phyloP scores from a whole-genome alignment of 2,329 filamentous ascomycete species.

The Pyricularia sp. region DNA sequence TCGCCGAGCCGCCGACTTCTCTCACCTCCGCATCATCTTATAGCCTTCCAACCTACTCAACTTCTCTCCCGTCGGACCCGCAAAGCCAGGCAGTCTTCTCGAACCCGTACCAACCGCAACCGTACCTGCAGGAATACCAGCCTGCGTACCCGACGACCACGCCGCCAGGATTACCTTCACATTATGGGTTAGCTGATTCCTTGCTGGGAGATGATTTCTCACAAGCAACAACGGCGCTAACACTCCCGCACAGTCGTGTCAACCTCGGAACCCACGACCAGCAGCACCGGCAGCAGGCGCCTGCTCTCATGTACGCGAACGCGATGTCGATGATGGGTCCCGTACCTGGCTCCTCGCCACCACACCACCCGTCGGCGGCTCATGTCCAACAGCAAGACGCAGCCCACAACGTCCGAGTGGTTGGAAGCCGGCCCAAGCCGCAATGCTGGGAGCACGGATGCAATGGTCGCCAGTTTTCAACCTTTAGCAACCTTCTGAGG shows the following conservation, averaged over 20 bases:
- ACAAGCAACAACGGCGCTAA: conserved; percentile 8
- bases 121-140: conserved; percentile 22
- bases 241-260: conserved; percentile 2
- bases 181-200: conserved; percentile 20
- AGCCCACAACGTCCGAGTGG: conserved; percentile 51
- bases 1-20: conserved; percentile 35
- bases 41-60: conserved; percentile 42
- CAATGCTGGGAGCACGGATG: conserved; percentile 97
- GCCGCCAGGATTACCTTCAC: conserved; percentile 17
- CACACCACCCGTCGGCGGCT: conserved; percentile 5
- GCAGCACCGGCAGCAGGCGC: neutral
- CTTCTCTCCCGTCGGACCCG: conserved; percentile 17
- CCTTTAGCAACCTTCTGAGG: conserved; percentile 86
- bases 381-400: conserved; percentile 19
- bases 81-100: conserved; percentile 21
- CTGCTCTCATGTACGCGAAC: conserved; percentile 19
- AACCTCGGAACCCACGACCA: conserved; percentile 7
- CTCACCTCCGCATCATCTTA: conserved; percentile 23
- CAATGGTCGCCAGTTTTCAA: conserved; percentile 91
- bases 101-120: conserved; percentile 21
- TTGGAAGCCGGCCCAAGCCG: conserved; percentile 77
- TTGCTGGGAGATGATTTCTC: neutral
- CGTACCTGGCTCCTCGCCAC: conserved; percentile 4
- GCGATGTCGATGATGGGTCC: conserved; percentile 12
- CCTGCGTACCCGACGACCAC: conserved; percentile 16